Percentiles rank a stretch among this genome's conserved stretches.
phyloP scores from a whole-genome alignment of 202 grass and related monocot species.

The Panicum virgatum region DNA sequence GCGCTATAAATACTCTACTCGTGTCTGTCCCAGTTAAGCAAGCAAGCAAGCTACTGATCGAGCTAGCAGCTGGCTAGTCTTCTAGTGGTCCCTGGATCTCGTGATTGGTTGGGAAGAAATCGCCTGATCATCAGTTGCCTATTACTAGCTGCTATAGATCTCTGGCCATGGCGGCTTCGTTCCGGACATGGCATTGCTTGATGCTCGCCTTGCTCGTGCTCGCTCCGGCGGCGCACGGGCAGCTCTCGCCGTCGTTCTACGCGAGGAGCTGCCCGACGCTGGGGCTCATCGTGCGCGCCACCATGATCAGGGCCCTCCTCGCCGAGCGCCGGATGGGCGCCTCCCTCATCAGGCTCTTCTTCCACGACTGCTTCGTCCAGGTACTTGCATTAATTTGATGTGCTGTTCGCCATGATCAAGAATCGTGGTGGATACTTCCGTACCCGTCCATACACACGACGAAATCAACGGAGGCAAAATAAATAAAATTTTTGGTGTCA shows the following conservation, averaged over 20 bases:
- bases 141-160: background rate
- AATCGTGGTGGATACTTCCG: background rate
- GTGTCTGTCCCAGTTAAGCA: background rate
- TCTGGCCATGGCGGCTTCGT: background rate
- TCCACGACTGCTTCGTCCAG: conserved; percentile 30
- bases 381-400: too few species aligned
- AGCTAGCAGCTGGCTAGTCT: background rate
- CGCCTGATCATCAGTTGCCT: background rate
- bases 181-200: conserved; percentile 32
- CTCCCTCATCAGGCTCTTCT: conserved; percentile 73
- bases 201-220: conserved; percentile 40
- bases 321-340: conserved; percentile 63
- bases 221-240: conserved; percentile 34
- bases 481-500: background rate
- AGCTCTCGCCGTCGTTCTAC: conserved; percentile 79
- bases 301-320: conserved; percentile 43
- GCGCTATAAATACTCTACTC: conserved; percentile 23
- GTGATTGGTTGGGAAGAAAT: background rate
- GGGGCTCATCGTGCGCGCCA: conserved; percentile 41
- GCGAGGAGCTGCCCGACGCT: conserved; percentile 52
- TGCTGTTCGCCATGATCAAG: too few species aligned
- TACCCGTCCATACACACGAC: too few species aligned
- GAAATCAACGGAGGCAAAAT: too few species aligned
- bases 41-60: background rate
- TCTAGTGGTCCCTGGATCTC: background rate